Evolutionary conservation across 768 basidiomycete genomes (phyloP).

Genomic region (Lactifluus hygrophoroides): DNA sequence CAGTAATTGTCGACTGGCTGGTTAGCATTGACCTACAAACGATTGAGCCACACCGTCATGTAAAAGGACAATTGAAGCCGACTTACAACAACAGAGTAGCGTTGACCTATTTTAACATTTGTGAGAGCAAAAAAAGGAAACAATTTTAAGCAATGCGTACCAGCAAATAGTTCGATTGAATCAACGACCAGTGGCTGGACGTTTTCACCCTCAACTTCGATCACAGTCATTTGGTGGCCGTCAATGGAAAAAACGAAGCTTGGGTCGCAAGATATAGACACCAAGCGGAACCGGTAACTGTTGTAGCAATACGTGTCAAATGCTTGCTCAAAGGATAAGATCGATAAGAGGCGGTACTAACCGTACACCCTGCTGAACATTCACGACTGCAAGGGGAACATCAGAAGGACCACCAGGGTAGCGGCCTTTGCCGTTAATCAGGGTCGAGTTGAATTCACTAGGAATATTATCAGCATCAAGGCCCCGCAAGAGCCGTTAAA

Average conservation of each 20-base stretch:
- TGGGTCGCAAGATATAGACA: conserved; percentile 25
- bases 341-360: neutral
- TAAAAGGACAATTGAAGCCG: neutral
- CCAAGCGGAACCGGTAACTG: conserved; percentile 21
- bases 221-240: conserved; percentile 34
- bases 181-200: conserved; percentile 31
- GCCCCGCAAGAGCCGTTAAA: neutral
- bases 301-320: neutral
- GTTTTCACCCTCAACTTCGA: conserved; percentile 34
- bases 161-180: conserved; percentile 35
- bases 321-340: neutral
- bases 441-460: conserved; percentile 28
- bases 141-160: conserved; percentile 21
- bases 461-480: neutral
- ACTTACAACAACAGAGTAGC: conserved; percentile 25
- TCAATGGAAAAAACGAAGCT: conserved; percentile 34
- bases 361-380: conserved; percentile 11
- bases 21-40: conserved; percentile 30
- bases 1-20: conserved; percentile 39
- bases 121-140: neutral
- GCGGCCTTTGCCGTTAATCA: conserved; percentile 46
- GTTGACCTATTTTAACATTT: conserved; percentile 14
- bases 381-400: conserved; percentile 15
- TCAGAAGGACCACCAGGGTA: conserved; percentile 22
- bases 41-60: neutral